Conservation (phyloP, 305 asterid genomes). For the Fraxinus ornus region DNA sequence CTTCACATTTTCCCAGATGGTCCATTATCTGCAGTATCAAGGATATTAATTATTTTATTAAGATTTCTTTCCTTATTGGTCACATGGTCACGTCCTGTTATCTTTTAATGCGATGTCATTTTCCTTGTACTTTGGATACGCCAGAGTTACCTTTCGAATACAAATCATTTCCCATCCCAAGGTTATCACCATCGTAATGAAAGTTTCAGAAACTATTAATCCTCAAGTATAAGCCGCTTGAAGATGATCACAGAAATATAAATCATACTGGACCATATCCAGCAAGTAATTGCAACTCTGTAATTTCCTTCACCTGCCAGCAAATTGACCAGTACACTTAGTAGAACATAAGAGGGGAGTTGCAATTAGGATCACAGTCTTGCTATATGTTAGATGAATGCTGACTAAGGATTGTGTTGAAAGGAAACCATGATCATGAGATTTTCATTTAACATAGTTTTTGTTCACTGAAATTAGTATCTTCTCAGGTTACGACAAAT, state of each 20-base stretch:
- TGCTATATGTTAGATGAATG: background rate
- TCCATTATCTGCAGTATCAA: background rate
- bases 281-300: background rate
- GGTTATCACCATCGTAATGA: background rate
- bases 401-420: background rate
- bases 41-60: background rate
- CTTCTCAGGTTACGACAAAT: background rate
- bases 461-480: background rate
- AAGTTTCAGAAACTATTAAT: background rate
- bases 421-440: background rate
- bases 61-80: background rate
- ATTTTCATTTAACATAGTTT: background rate
- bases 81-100: background rate
- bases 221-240: background rate
- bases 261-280: background rate
- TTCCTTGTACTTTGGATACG: background rate
- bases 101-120: background rate
- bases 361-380: background rate
- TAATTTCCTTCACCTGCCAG: conserved; percentile 1
- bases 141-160: background rate
- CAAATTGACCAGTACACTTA: background rate
- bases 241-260: background rate
- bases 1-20: background rate
- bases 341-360: background rate
- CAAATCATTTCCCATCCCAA: background rate